Conservation (phyloP, 179 eudicot genomes). For the Carnegiea gigantea region DNA sequence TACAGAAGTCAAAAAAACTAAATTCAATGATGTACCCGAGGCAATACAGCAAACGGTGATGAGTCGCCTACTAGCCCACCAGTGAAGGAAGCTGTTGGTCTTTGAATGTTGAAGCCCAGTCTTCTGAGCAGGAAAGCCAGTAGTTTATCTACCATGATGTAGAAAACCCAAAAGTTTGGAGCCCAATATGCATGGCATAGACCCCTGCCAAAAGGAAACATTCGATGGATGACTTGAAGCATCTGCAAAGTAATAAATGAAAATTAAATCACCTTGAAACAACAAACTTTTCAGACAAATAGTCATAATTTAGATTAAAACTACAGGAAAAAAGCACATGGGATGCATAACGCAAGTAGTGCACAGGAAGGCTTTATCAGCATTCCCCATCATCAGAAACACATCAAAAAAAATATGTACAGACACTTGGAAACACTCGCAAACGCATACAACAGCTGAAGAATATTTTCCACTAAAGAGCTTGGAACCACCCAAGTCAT, state of each 20-base stretch:
- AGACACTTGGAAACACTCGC: no score
- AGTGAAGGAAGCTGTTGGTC: constrained; percentile 86
- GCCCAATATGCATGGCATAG: constrained; percentile 99
- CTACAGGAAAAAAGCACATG: constrained; percentile 3
- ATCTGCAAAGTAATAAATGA: constrained; percentile 66
- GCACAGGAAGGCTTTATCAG: neutral
- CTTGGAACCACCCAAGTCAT: no score
- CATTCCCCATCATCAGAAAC: neutral
- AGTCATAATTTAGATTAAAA: neutral
- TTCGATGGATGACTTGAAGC: constrained; percentile 75
- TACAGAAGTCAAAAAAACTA: neutral
- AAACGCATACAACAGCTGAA: no score
- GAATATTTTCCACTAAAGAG: no score
- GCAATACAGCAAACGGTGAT: constrained; percentile 86
- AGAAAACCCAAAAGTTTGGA: constrained; percentile 98
- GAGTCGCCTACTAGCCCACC: constrained; percentile 96
- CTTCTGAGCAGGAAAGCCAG: constrained; percentile 59
- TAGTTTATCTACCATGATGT: constrained; percentile 69
- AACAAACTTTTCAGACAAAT: neutral
- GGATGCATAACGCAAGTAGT: neutral
- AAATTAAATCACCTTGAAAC: constrained; percentile 24
- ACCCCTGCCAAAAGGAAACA: constrained; percentile 99
- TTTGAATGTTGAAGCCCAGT: constrained; percentile 59
- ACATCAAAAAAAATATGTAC: no score
- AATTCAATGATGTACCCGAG: constrained; percentile 47